These are phyloP conservation scores for Cryoendolithus antarcticus DNA, from an alignment of 2,329 filamentous ascomycete genomes.

Conservation along the genomic window DNA sequence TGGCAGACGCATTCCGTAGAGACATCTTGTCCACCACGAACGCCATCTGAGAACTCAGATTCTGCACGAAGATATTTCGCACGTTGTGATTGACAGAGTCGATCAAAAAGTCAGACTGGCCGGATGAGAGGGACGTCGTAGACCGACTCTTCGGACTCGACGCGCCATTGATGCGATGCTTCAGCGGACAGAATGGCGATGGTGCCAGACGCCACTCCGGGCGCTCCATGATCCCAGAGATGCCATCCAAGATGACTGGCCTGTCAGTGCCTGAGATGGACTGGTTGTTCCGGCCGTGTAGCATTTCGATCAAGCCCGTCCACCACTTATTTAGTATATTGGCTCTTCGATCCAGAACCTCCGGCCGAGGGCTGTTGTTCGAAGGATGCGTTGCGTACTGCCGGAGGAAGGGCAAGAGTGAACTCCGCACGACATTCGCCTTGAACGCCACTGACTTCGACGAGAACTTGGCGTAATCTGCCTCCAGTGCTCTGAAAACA, in stretches of 20 bases:
- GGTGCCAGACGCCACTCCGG: constrained; percentile 74
- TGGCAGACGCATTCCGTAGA: constrained; percentile 55
- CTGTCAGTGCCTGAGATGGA: constrained; percentile 75
- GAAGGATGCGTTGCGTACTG: constrained; percentile 57
- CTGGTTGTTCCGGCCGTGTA: constrained; percentile 62
- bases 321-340: constrained; percentile 86
- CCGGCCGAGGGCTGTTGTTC: constrained; percentile 52
- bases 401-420: constrained; percentile 65
- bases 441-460: constrained; percentile 62
- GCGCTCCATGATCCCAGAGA: constrained; percentile 73
- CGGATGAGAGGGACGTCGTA: constrained; percentile 47
- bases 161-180: constrained; percentile 38
- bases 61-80: constrained; percentile 72
- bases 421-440: constrained; percentile 59
- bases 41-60: constrained; percentile 69
- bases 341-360: constrained; percentile 70
- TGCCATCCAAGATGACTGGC: constrained; percentile 65
- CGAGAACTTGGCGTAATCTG: constrained; percentile 61
- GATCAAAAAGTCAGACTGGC: constrained; percentile 54
- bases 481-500: constrained; percentile 55
- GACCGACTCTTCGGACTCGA: constrained; percentile 38
- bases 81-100: constrained; percentile 79
- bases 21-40: constrained; percentile 87
- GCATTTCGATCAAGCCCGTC: constrained; percentile 67
- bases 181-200: constrained; percentile 52